These are phyloP conservation scores for Paspalum vaginatum DNA, from an alignment of 176 grass and related monocot species.

Conservation along the genomic window DNA sequence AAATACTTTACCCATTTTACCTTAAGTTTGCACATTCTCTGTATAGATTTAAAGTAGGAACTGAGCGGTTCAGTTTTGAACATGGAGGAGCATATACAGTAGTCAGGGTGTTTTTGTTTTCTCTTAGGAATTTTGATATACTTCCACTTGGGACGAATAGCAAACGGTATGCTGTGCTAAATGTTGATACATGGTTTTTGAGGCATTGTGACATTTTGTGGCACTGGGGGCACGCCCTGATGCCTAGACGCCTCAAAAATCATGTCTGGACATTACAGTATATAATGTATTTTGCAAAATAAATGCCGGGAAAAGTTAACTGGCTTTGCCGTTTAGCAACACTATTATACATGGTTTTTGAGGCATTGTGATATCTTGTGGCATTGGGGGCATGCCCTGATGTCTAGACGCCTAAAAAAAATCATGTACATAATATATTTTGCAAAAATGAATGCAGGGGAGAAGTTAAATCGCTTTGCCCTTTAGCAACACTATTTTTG, in stretches of 20 bases:
- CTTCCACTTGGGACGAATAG: background rate
- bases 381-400: too few relatives aligned
- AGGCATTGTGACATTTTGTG: background rate
- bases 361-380: too few relatives aligned
- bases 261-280: too few relatives aligned
- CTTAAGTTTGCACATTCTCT: background rate
- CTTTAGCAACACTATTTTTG: background rate
- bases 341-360: background rate
- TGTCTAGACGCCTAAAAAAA: too few relatives aligned
- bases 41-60: background rate
- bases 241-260: background rate
- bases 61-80: background rate
- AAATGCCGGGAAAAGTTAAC: background rate
- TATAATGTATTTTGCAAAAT: background rate
- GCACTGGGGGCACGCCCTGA: background rate
- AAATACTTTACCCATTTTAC: background rate
- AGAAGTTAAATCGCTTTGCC: background rate
- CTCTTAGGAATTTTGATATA: background rate
- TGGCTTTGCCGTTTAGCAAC: background rate
- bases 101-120: background rate
- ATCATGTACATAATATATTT: background rate
- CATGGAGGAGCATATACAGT: background rate
- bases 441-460: background rate
- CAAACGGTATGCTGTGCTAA: background rate
- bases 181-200: background rate